Evolutionary conservation across 495 filamentous ascomycete genomes (phyloP), one percentile per base, ranked within the genome.

Genomic region (Lineolata rhizophorae): DNA sequence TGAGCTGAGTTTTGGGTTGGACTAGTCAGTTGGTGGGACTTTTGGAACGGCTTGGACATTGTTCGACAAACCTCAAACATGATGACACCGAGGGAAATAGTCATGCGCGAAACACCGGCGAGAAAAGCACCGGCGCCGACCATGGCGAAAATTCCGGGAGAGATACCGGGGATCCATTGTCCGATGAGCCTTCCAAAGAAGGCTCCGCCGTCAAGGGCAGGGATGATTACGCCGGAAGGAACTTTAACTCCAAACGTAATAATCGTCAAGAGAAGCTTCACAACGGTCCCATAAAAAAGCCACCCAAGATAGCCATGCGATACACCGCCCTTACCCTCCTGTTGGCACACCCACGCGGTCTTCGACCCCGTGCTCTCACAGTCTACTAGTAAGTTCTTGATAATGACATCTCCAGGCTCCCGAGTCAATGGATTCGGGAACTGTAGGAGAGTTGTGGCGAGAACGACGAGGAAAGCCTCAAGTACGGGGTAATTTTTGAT

Each of bases 61-160:
- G n/a, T n/a, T n/a, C n/a, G n/a, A n/a, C 30, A 5, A 5, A 32
- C 30, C 30, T 67, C 64, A 38, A 69, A 67, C 63, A 69, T 67
- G 50, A 69, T 62, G 21, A 69, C 63, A 15, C 57, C 56, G 22
- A 69, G 56, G 11, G 56, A 61, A 16, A 69, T 59, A 3, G 64
- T 69, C 63, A 69, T 69, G 25, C 63, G 45, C n/a, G 55, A 62
- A 2, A 66, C 60, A 20, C 63, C 62, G 5, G 65, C 64, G 1
- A 70, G 56, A 43, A 70, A 70, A 1, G 61, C 64, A 3, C 58
- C 62, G 1, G 65, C 60, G n/a, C 65, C 65, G 30, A 67, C 62
- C 61, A 67, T 67, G 38, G 64, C 64, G 40, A 67, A 69, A 34
- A 69, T 66, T 15, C 64, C 64, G 1, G 64, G 61, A 1, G 59